phyloP scores from a whole-genome alignment of 2,329 filamentous ascomycete species.

The Massarina eburnea region DNA sequence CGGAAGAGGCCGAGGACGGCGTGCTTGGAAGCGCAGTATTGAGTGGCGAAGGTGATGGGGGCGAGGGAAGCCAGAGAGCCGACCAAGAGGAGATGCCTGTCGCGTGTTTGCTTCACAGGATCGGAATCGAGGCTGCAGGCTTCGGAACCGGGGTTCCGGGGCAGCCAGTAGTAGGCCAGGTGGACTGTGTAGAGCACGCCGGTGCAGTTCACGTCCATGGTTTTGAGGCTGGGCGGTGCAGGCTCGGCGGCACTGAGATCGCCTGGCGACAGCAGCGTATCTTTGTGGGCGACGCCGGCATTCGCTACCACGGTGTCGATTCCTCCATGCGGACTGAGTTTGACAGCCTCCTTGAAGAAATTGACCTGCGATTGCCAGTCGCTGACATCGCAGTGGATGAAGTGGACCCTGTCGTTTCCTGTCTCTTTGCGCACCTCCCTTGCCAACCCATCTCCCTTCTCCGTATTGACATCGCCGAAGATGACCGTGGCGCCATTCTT shows the following conservation, averaged over 20 bases:
- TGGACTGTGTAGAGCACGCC: slow-evolving; percentile 68
- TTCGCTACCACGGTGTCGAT: slow-evolving; percentile 68
- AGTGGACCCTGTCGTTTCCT: slow-evolving; percentile 53
- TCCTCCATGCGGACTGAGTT: slow-evolving; percentile 56
- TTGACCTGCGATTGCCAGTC: slow-evolving; percentile 65
- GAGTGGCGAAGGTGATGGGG: slow-evolving; percentile 45
- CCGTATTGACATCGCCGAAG: slow-evolving; percentile 63
- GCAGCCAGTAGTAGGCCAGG: slow-evolving; percentile 63
- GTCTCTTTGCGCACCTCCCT: slow-evolving; percentile 52
- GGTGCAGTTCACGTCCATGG: slow-evolving; percentile 64
- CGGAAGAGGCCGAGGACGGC: slow-evolving; percentile 67
- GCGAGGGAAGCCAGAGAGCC: slow-evolving; percentile 61
- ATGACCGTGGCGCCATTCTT: slow-evolving; percentile 57
- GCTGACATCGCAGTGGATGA: slow-evolving; percentile 65
- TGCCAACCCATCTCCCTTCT: slow-evolving; percentile 57
- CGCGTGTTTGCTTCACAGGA: slow-evolving; percentile 39
- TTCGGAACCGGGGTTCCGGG: slow-evolving; percentile 50
- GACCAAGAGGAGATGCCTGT: slow-evolving; percentile 64
- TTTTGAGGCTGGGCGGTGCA: slow-evolving; percentile 54
- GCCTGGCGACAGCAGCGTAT: slow-evolving; percentile 52
- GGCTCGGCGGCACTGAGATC: slow-evolving; percentile 51
- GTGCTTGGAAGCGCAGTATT: slow-evolving; percentile 67
- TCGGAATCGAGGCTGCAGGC: slow-evolving; percentile 33
- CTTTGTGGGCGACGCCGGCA: slow-evolving; percentile 59
- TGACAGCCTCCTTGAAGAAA: slow-evolving; percentile 62